Percentiles rank a stretch among this genome's conserved stretches.
Evolutionary conservation across 306 rosid species (phyloP).

Genomic region (Hylodesmum podocarpum): DNA sequence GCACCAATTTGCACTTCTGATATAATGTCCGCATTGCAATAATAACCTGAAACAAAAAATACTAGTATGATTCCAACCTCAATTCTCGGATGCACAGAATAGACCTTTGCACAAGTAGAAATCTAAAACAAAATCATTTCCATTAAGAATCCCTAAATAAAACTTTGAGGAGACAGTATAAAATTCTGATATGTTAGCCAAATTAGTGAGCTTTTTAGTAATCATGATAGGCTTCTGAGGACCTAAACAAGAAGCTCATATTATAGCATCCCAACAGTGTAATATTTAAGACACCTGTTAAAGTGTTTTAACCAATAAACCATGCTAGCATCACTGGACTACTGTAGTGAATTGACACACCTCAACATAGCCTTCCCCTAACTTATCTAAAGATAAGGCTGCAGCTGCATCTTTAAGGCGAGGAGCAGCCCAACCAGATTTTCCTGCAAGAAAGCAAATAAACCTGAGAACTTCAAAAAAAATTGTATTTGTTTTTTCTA

Average conservation of each 20-base stretch:
- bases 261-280: slow-evolving; percentile 6
- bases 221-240: background rate
- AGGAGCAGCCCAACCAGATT: slow-evolving; percentile 91
- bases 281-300: background rate
- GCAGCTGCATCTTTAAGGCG: slow-evolving; percentile 92
- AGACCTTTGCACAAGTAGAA: background rate
- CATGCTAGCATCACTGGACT: slow-evolving; percentile 9
- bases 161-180: background rate
- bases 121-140: slow-evolving; percentile 7
- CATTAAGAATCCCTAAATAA: slow-evolving; percentile 17
- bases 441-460: slow-evolving; percentile 54
- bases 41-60: slow-evolving; percentile 55
- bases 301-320: slow-evolving; percentile 17
- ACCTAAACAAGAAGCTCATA: background rate
- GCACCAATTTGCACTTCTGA: slow-evolving; percentile 92
- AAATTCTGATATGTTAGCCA: background rate
- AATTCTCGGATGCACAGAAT: background rate
- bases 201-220: background rate
- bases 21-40: slow-evolving; percentile 81
- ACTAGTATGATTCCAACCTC: slow-evolving; percentile 10
- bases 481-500: slow-evolving; percentile 15
- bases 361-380: slow-evolving; percentile 87
- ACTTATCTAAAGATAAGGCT: slow-evolving; percentile 72
- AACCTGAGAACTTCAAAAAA: slow-evolving; percentile 16
- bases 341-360: slow-evolving; percentile 44